Base-by-base conservation (phyloP, 2,329 filamentous ascomycete species). In the Trichoderma oligosporum region DNA sequence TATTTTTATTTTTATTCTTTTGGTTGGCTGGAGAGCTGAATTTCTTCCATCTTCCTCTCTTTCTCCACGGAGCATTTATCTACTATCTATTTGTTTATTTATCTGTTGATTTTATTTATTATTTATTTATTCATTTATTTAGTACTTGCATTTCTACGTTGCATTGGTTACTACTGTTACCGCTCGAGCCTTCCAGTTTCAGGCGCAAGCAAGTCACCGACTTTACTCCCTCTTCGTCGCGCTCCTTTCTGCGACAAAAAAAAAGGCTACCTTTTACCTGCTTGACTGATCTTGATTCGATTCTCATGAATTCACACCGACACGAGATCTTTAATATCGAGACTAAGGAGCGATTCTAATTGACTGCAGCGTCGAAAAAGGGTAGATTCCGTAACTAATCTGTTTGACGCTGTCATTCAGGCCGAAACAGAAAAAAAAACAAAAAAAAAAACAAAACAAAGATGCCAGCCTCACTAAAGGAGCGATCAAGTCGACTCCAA, bases 381-480 rank as follows among this genome's bases (percentile, higher is more conserved):
- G 27, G 20, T 35, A 38, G 24, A 24, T 38, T 24, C 14, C 8
- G 33, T 24, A 7, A 11, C 16, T 11, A 14, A 4, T 24, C 25
- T n/a, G 22, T 27, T 9, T 33, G 33, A 41, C 22, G 41, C 47
- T 38, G 14, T 22, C 24, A 33, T 16, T 29, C 7, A 8, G 11
- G 27, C 27, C 6, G 11, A 31, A 11, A 11, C 6, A 11, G 27
- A 11, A 11, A 11, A 11, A 11, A 31, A 31, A 27, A n/a, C n/a
- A 24, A 22, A 55, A 14, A 24, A 45, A 8, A 33, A 46, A 38
- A 12, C 7, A 22, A 20, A 12, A 31, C 38, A 33, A 65, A 27
- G 25, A 71, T 72, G 70, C 64, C 68, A 14, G 63, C 61, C 42
- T 66, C 63, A 36, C 52, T 70, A 22, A 73, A 70, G 59, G 66